phyloP scores from a whole-genome alignment of 1,284 basidiomycete genomes.

The Ceratobasidium theobromae region DNA sequence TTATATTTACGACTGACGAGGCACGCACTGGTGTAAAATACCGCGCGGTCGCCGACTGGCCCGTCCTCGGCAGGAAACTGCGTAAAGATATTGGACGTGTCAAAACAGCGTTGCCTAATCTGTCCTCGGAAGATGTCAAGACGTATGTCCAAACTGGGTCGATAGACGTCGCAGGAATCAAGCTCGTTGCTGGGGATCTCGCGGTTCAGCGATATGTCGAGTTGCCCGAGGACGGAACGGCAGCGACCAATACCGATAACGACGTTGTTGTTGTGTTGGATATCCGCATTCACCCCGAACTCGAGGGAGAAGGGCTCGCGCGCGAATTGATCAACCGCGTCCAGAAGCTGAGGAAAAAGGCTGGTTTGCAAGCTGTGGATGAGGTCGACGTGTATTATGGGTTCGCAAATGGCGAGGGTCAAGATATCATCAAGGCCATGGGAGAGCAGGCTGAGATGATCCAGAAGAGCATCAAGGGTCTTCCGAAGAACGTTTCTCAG shows the following conservation, averaged over 20 bases:
- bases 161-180: conserved; percentile 86
- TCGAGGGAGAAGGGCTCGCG: conserved; percentile 85
- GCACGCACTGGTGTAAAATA: conserved; percentile 84
- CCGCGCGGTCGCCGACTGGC: conserved; percentile 92
- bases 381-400: conserved; percentile 89
- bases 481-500: conserved; percentile 63
- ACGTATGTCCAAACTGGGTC: conserved; percentile 74
- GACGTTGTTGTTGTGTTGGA: conserved; percentile 95
- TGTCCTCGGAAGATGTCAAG: conserved; percentile 85
- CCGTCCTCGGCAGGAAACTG: conserved; percentile 90
- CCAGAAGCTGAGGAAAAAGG: conserved; percentile 95
- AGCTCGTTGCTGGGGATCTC: conserved; percentile 86
- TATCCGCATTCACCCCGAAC: conserved; percentile 81
- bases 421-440: conserved; percentile 65
- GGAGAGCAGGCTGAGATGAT: conserved; percentile 71
- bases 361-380: conserved; percentile 91
- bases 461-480: conserved; percentile 71
- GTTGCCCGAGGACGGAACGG: conserved; percentile 65
- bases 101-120: conserved; percentile 80
- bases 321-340: conserved; percentile 92
- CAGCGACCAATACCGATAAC: conserved; percentile 87
- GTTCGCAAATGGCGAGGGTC: conserved; percentile 70
- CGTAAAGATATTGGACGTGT: conserved; percentile 92
- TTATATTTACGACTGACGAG: conserved; percentile 90
- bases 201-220: conserved; percentile 91